Percentiles rank a stretch among this genome's conserved stretches.
Evolutionary conservation across 352 stramenopile genomes (phyloP).

Genomic region (Phytophthora capsici): DNA sequence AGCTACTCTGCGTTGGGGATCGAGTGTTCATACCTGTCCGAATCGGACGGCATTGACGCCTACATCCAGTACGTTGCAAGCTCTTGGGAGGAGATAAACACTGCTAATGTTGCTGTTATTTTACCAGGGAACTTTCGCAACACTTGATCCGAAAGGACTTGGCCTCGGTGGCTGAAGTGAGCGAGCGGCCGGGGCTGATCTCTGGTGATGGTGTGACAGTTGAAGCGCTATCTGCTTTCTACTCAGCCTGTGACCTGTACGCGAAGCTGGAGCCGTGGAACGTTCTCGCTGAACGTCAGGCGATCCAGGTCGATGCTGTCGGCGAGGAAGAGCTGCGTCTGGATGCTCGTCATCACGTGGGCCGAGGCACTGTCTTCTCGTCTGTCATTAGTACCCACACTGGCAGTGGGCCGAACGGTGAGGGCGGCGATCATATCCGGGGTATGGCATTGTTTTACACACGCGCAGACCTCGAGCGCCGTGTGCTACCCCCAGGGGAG

Average conservation of each 20-base stretch:
- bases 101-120: neutral
- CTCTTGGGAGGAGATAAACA: no score
- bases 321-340: conserved; percentile 66
- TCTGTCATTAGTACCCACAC: conserved; percentile 75
- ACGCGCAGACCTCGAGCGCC: conserved; percentile 73
- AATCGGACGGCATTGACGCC: conserved; percentile 85
- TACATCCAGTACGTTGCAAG: conserved; percentile 74
- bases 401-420: conserved; percentile 22
- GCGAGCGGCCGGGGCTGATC: conserved; percentile 67
- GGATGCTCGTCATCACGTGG: conserved; percentile 64
- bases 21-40: conserved; percentile 85
- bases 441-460: conserved; percentile 86
- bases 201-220: conserved; percentile 62
- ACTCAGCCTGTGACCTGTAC: conserved; percentile 70
- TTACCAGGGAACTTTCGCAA: conserved; percentile 70
- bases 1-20: conserved; percentile 79
- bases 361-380: conserved; percentile 69
- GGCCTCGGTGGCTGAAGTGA: conserved; percentile 78
- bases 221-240: conserved; percentile 66
- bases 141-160: conserved; percentile 87
- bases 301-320: conserved; percentile 78
- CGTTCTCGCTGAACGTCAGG: conserved; percentile 71
- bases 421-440: conserved; percentile 64
- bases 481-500: conserved; percentile 70
- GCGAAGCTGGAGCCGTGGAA: conserved; percentile 74